phyloP scores from a whole-genome alignment of 2,329 filamentous ascomycete genomes.

The Lachnellula occidentalis region DNA sequence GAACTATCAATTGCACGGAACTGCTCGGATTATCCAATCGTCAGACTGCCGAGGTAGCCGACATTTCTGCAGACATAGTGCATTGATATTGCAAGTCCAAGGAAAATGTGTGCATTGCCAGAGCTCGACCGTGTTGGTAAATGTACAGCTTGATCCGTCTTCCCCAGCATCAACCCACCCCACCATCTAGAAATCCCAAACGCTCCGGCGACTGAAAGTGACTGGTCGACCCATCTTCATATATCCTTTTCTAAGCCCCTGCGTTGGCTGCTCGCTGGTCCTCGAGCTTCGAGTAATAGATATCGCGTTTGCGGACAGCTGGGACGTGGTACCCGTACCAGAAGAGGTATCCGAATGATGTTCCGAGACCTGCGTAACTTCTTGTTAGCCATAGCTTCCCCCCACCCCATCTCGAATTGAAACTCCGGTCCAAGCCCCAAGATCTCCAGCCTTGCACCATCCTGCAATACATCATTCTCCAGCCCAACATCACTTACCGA shows the following conservation, averaged over 20 bases:
- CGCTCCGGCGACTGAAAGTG: not conserved
- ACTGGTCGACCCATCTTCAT: slow-evolving; percentile 4
- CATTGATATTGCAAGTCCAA: not conserved
- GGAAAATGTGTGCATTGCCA: slow-evolving; percentile 23
- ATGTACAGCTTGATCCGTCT: slow-evolving; percentile 27
- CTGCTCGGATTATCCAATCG: too few species aligned
- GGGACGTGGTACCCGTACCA: slow-evolving; percentile 45
- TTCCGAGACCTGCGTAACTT: slow-evolving; percentile 43
- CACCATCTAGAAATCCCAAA: not conserved
- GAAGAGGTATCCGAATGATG: slow-evolving; percentile 47
- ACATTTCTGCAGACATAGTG: too few species aligned
- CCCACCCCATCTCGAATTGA: not conserved
- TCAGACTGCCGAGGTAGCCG: too few species aligned
- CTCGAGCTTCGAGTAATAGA: slow-evolving; percentile 38
- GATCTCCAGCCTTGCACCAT: not conserved
- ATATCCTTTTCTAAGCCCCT: slow-evolving; percentile 15
- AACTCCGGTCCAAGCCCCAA: not conserved
- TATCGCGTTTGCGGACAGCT: slow-evolving; percentile 35
- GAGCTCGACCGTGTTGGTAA: slow-evolving; percentile 26
- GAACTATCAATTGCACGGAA: too few species aligned
- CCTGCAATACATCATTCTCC: not conserved
- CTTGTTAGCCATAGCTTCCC: slow-evolving; percentile 2
- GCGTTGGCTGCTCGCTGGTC: slow-evolving; percentile 33
- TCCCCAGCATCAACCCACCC: slow-evolving; percentile 4
- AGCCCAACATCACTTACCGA: slow-evolving; percentile 39